Evolutionary conservation across 225 moss, liverwort and hornwort species (phyloP), one percentile per base, ranked within the genome.

Genomic region (Physcomitrium patens): DNA sequence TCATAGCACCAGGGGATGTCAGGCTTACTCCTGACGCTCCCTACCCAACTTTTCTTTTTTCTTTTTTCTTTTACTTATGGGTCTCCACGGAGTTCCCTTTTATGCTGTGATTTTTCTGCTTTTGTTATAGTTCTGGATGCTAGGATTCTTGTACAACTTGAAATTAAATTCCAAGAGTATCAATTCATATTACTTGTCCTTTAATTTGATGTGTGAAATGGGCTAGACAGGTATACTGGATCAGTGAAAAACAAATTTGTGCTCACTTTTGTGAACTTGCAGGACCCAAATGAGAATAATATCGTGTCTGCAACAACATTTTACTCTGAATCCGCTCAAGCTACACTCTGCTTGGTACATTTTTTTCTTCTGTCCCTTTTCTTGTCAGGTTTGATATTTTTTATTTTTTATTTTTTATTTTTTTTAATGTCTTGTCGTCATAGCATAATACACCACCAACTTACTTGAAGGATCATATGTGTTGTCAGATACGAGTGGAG

Each of bases 211-310:
- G 20, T 72, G 59, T 61, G 71, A 48, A 49, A 14, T 14, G 60
- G 37, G 28, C 19, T 49, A 56, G 47, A 70, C 43, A 57, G 23
- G 45, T 18, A 22, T 13, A 37, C 20, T 15, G 8, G 72, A 72
- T 41, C 20, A 20, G 31, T 72, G 11, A 37, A 18, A 28, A 62
- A 62, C 51, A 61, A 14, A 9, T 41, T 26, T 63, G 31, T 84
- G 14, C 65, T 77, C 59, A 70, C 18, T 20, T 70, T 53, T 12
- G 4, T 22, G 37, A 51, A 31, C 77, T 72, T 73, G 48, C 91
- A 97, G 96, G 96, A 97, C 68, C 96, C 96, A n/a, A 97, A 97
- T 77, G 83, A 84, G 66, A 97, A 97, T 73, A 97, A 97, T 69
- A 89, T 97, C 46, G 96, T 97, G 65, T 94, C 91, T 41, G 96